Evolutionary conservation across 2,329 filamentous ascomycete species (phyloP), one percentile per base, ranked within the genome.

Genomic region (Talaromyces pinophilus): DNA sequence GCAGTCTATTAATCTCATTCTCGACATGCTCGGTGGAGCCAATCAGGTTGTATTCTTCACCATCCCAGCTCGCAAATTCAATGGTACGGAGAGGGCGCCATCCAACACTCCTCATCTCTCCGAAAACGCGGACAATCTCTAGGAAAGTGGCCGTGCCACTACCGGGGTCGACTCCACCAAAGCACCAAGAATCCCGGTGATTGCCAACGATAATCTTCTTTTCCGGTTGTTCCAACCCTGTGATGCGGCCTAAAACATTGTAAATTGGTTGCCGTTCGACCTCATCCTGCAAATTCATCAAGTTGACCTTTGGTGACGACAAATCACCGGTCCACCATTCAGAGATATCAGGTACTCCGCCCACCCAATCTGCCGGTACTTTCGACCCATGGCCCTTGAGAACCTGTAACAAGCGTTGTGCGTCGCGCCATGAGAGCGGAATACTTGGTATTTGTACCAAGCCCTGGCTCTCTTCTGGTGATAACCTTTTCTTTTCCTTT

Each of bases 41-140:
- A 66, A 97, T 91, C 55, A 95, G 82, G 78, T 97, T 97, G 81
- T 97, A 98, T 78, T 94, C 92, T 71, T 90, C 90, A 3, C 87
- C 95, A 77, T 99, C 95, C 95, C 95, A 99, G 40, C 92, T 97
- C 74, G 93, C 93, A 77, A 99, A 98, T 76, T 96, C 91, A 70
- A 99, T 96, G 3, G 92, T 96, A n/a, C 95, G 90, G 17, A 96
- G 83, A 1, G 95, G 95, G 30, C 91, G 86, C 95, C 95, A 99
- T 63, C 93, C 94, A 66, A 88, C 86, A 17, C 84, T 79, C 25
- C 89, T 83, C 17, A 98, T 85, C 69, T 92, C 88, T 48, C 93
- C 92, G 72, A 99, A 92, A 59, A 97, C 88, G 54, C 91, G 88
- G 25, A 91, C 89, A 66, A 98, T 84, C 80, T 99, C 95, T 63